These are phyloP conservation scores for Leptomonas pyrrhocoris DNA, from an alignment of 208 protist genomes.

Conservation along the genomic window DNA sequence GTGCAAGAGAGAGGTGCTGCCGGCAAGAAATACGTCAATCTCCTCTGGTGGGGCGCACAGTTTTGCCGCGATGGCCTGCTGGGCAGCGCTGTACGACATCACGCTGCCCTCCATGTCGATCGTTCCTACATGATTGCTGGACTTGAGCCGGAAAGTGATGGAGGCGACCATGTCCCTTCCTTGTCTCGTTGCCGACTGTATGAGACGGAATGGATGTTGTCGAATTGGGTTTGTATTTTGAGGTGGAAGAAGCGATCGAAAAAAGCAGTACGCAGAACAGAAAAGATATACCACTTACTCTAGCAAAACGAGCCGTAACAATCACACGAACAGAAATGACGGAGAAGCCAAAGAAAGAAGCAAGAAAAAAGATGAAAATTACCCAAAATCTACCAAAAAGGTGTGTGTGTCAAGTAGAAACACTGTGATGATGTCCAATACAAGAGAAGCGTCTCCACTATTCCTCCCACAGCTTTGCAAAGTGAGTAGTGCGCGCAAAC, in stretches of 20 bases:
- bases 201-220: not conserved
- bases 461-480: no score
- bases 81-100: conserved; percentile 67
- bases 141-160: conserved; percentile 82
- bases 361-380: not conserved
- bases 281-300: no score
- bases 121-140: conserved; percentile 78
- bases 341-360: conserved; percentile 12
- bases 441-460: no score
- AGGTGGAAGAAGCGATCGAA: no score
- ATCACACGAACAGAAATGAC: not conserved
- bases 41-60: conserved; percentile 73
- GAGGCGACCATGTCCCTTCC: conserved; percentile 51
- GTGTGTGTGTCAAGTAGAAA: no score
- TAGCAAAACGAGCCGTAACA: no score
- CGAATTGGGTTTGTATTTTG: not conserved
- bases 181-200: not conserved
- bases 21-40: conserved; percentile 76
- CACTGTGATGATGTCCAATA: no score
- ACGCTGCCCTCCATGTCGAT: conserved; percentile 75
- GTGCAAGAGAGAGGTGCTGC: conserved; percentile 71
- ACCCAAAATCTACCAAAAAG: no score
- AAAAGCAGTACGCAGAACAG: not conserved
- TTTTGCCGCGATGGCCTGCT: conserved; percentile 75
- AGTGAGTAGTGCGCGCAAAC: no score